A percentile compares a stretch with the other conserved stretches of the same genome.
Evolutionary conservation across 1,284 basidiomycete species (phyloP).

Genomic region (Malassezia restricta): DNA sequence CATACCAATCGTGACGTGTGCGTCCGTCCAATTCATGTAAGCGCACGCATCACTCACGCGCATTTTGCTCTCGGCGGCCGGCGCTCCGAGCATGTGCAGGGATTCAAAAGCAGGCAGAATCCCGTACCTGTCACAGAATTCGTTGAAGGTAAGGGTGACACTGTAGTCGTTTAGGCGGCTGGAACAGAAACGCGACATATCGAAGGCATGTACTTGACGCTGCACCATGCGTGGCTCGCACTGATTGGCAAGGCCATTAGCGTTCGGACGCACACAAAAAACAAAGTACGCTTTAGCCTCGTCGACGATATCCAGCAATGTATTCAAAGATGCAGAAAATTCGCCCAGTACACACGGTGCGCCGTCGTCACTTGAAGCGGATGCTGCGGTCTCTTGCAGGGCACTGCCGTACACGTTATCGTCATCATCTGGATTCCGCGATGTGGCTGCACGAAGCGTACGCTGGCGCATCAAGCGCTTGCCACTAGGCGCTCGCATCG

Average conservation of each 20-base stretch:
- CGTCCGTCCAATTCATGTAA: constrained; percentile 58
- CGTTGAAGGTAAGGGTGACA: constrained; percentile 70
- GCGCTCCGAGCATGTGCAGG: constrained; percentile 50
- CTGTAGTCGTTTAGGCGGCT: constrained; percentile 38
- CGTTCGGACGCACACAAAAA: constrained; percentile 85
- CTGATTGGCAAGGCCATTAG: constrained; percentile 84
- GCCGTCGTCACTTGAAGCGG: constrained; percentile 10
- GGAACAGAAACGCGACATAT: constrained; percentile 59
- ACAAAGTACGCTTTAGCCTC: constrained; percentile 86
- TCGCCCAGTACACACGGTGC: constrained; percentile 65
- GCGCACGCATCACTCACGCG: constrained; percentile 50
- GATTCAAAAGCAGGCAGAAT: constrained; percentile 27
- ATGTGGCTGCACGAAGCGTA: constrained; percentile 26
- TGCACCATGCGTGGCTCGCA: constrained; percentile 82
- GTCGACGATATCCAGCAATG: constrained; percentile 73
- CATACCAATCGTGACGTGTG: constrained; percentile 66
- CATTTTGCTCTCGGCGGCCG: constrained; percentile 47
- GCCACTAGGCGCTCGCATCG: constrained; percentile 60
- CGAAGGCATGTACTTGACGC: constrained; percentile 72
- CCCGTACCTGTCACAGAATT: constrained; percentile 63
- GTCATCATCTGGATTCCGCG: constrained; percentile 45
- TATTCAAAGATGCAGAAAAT: constrained; percentile 69
- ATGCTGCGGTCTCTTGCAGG: constrained; percentile 16
- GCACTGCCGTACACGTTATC: constrained; percentile 16
- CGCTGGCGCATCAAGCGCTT: constrained; percentile 24